A percentile compares a stretch with the other conserved stretches of the same genome.
Conservation (phyloP, 2,329 filamentous ascomycete species). For the Lachnellula arida region DNA sequence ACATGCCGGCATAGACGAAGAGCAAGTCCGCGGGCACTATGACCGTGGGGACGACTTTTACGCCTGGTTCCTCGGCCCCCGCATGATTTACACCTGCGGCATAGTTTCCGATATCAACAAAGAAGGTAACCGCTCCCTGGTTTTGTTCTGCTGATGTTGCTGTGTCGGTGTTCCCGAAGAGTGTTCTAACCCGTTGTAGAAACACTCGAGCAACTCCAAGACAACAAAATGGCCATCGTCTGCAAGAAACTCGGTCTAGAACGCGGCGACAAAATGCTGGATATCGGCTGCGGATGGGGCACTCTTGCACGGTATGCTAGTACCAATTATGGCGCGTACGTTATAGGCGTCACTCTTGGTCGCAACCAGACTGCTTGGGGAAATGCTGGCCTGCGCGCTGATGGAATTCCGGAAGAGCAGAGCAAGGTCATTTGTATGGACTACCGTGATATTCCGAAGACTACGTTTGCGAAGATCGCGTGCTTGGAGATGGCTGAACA, state of each 20-base stretch:
- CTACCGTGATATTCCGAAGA: constrained; percentile 87
- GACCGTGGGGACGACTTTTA: constrained; percentile 98
- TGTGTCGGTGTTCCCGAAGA: too few relatives aligned
- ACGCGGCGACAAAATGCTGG: constrained; percentile 76
- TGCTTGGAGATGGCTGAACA: constrained; percentile 99
- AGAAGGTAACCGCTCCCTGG: constrained; percentile 40
- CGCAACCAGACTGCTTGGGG: constrained; percentile 97
- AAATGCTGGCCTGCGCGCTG: constrained; percentile 80
- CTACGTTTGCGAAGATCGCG: constrained; percentile 89
- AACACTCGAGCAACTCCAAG: constrained; percentile 88
- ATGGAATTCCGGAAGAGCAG: constrained; percentile 79
- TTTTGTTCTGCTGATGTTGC: too few relatives aligned
- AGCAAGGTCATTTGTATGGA: constrained; percentile 92
- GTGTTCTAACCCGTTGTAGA: constrained; percentile 41
- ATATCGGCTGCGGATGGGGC: constrained; percentile 97
- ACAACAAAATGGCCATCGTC: constrained; percentile 93
- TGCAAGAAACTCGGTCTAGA: constrained; percentile 92
- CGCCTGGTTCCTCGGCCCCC: constrained; percentile 94
- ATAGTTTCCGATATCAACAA: constrained; percentile 81
- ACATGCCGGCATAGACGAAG: constrained; percentile 64
- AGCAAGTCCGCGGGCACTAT: constrained; percentile 96
- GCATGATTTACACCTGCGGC: constrained; percentile 98
- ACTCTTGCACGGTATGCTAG: constrained; percentile 91
- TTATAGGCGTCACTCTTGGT: constrained; percentile 86
- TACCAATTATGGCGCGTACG: constrained; percentile 79